Base-by-base conservation (phyloP, 1,284 basidiomycete genomes). In the Microbotryum violaceum region DNA sequence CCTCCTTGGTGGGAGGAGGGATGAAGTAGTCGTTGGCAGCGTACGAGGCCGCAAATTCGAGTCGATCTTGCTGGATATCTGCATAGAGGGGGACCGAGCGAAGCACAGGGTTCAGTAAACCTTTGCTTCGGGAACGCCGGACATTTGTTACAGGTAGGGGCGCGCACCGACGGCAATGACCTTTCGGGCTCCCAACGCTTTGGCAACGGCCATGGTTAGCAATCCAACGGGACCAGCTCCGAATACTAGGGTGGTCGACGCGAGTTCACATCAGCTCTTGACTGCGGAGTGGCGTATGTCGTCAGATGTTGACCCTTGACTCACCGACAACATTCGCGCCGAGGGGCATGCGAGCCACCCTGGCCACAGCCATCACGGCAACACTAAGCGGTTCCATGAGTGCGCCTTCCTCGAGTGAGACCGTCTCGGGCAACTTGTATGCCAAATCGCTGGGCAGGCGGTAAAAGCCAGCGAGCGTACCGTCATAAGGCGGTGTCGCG, bases 321-420 rank as follows among this genome's bases (percentile, higher is more conserved):
- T 59, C 57, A 61, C 54, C 72, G 45, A 76, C 67, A 18, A 76
- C 75, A 51, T 75, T 76, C 25, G 74, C 66, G 63, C 71, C 69
- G 14, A 70, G 70, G n/a, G 68, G 82, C 74, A 96, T 80, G 46
- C 81, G 78, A 25, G 87, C 92, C 46, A 91, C 80, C 70, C 82
- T 88, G 52, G 84, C 82, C 42, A 96, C 86, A 1, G 89, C 85
- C 75, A 97, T 92, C 16, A 96, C 83, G 7, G 85, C 94, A 44
- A 97, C 94, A 20, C 90, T 85, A 47, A 97, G 83, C 9, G 94
- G 94, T 76, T 97, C 93, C 80, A 97, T 92, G 85, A 90, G 85
- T 20, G 88, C 88, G 58, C 88, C 88, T 70, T 90, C 88, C 75
- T 90, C 88, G 14, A 91, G 81, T 21, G 84, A 81, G 60, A 90